Evolutionary conservation across 352 stramenopile species (phyloP), one percentile per base, ranked within the genome.

Genomic region (Pythium sp.): DNA sequence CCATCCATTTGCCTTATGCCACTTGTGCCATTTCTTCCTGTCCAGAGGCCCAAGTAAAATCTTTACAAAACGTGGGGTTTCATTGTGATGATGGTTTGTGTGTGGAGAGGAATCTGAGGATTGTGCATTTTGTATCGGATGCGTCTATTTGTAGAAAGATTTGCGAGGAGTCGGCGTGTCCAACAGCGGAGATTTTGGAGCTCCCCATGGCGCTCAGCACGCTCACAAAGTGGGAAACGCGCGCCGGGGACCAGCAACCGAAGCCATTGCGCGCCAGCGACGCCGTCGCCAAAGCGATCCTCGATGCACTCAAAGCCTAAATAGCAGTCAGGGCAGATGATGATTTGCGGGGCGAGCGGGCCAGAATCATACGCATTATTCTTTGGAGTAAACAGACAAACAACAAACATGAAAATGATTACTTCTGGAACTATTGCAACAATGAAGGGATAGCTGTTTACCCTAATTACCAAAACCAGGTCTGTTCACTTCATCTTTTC

Each of bases 221-320:
- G 34, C 62, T 84, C 28, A 70, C 65, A 2, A 70, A 61, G 20
- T 82, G 77, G 78, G 36, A 53, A 9, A 49, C 69, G 2, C 62
- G 54, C 22, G 14, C 7, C 32, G 7, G 0, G 9, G 46, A 64
- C 14, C 3, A 53, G 32, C 12, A 41, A 15, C 5, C 34, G 24
- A 58, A 38, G 26, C 72, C 79, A 22, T 49, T 79, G 51, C 77
- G 78, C 32, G 78, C 74, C 32, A 90, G 81, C 24, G 81, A 87
- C 30, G 38, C 78, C 11, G 79, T 79, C n/a, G 81, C 77, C 2
- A 55, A 81, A 4, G 43, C 30, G 18, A 65, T 70, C 43, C 54
- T 69, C 28, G 38, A 55, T 22, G 56, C 34, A 20, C 64, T 69
- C 9, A 22, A 58, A n/a, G 15, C 41, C 41, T n/a, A 15, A 49